These are phyloP conservation scores for Marchantia polymorpha DNA, from an alignment of 225 moss, liverwort and hornwort species.

Conservation along the genomic window DNA sequence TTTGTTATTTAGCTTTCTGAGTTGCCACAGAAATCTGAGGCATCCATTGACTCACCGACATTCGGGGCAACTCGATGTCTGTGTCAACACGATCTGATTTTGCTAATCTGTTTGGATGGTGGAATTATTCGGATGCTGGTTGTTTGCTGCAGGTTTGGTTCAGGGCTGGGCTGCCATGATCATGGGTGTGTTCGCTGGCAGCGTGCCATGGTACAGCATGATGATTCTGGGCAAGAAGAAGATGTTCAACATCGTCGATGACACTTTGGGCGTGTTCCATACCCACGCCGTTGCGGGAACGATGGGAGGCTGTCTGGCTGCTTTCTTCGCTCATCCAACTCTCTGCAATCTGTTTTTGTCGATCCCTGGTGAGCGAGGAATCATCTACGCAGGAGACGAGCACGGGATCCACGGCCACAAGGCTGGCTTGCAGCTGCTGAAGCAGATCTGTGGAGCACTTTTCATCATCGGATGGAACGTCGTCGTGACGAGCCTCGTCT, in stretches of 20 bases:
- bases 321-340: constrained; percentile 21
- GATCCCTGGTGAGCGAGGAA: constrained; percentile 9
- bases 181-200: constrained; percentile 36
- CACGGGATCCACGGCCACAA: not conserved
- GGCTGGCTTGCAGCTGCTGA: constrained; percentile 16
- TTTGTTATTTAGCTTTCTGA: no score
- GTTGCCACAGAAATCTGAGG: no score
- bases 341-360: constrained; percentile 13
- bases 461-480: constrained; percentile 27
- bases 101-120: no score
- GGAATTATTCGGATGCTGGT: no score
- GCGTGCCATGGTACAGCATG: constrained; percentile 46
- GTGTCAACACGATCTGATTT: no score
- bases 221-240: constrained; percentile 35
- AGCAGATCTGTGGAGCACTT: constrained; percentile 15
- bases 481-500: constrained; percentile 19
- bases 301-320: constrained; percentile 14
- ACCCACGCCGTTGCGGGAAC: constrained; percentile 25
- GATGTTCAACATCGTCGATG: not conserved
- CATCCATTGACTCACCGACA: no score
- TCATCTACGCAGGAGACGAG: constrained; percentile 1
- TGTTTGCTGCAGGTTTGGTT: constrained; percentile 30
- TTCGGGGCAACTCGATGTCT: no score
- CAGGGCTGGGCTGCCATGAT: constrained; percentile 48
- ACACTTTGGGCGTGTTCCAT: constrained; percentile 26